These are phyloP conservation scores for Mycena galericulata DNA, from an alignment of 768 basidiomycete genomes.

Conservation along the genomic window DNA sequence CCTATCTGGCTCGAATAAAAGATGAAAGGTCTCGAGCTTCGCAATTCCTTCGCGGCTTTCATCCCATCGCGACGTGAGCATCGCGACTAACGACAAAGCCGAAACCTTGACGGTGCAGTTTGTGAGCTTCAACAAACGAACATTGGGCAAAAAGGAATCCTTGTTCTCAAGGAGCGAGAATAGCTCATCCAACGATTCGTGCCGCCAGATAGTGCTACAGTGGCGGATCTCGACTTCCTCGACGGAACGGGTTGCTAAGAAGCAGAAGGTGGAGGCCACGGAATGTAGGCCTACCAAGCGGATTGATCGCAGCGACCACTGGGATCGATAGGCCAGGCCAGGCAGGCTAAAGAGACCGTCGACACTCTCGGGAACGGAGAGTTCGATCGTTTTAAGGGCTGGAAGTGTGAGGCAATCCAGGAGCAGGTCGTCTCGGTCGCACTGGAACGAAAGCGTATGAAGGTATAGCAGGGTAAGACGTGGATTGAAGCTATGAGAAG, in stretches of 20 bases:
- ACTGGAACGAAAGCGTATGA: neutral
- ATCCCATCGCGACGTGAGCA: too few species aligned
- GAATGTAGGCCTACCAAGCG: neutral
- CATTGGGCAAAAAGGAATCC: neutral
- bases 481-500: too few species aligned
- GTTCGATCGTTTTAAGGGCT: neutral
- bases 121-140: neutral
- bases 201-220: too few species aligned
- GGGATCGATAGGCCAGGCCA: neutral
- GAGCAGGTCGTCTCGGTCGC: neutral
- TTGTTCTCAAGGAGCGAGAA: neutral
- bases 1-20: too few species aligned
- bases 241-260: neutral
- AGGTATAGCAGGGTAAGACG: neutral
- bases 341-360: too few species aligned
- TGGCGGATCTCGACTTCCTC: neutral
- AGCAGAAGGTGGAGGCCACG: neutral
- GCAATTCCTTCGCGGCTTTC: too few species aligned
- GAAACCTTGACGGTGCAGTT: too few species aligned
- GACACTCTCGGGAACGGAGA: neutral
- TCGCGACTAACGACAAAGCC: too few species aligned
- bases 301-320: constrained; percentile 1
- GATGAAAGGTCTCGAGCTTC: too few species aligned
- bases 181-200: neutral
- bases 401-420: constrained; percentile 13